Percentiles rank a stretch among this genome's conserved stretches.
These are phyloP conservation scores for Colletotrichum spinosum DNA, from an alignment of 2,329 filamentous ascomycete species.

Conservation along the genomic window DNA sequence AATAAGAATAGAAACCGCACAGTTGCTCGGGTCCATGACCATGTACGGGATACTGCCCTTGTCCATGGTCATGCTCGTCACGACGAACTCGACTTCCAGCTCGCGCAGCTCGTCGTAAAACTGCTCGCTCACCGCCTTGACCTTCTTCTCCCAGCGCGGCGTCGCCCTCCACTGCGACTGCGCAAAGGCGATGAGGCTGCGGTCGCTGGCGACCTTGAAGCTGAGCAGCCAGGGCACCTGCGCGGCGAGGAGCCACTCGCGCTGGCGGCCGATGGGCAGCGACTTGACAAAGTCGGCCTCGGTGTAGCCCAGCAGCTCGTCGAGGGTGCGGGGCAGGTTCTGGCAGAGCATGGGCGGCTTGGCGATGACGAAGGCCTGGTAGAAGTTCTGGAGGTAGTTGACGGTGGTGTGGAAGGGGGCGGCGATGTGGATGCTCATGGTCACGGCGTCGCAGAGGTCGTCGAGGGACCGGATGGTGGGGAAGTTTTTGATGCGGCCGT, in stretches of 20 bases:
- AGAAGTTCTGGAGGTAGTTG: constrained; percentile 65
- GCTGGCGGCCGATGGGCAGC: constrained; percentile 54
- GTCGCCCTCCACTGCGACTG: constrained; percentile 49
- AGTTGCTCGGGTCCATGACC: constrained; percentile 51
- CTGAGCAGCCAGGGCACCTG: constrained; percentile 60
- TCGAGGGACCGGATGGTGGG: constrained; percentile 55
- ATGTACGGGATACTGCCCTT: constrained; percentile 49
- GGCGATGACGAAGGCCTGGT: constrained; percentile 59
- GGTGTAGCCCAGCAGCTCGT: constrained; percentile 45
- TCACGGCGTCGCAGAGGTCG: constrained; percentile 56
- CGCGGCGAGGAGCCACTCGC: constrained; percentile 58
- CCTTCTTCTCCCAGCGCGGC: constrained; percentile 39
- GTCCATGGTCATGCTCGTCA: constrained; percentile 48
- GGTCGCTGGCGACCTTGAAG: constrained; percentile 53
- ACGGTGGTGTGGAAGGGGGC: constrained; percentile 61
- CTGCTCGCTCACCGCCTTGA: constrained; percentile 42
- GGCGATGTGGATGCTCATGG: constrained; percentile 65
- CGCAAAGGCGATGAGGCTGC: constrained; percentile 55
- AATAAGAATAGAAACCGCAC: constrained; percentile 49
- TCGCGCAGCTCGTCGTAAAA: constrained; percentile 45
- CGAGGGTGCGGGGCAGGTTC: constrained; percentile 46
- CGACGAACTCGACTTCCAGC: constrained; percentile 44
- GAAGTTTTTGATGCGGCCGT: constrained; percentile 55
- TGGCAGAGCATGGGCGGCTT: constrained; percentile 55
- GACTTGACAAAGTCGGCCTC: constrained; percentile 51